Base-by-base conservation (phyloP, 1,284 basidiomycete genomes). In the Rhizopogon parksii region DNA sequence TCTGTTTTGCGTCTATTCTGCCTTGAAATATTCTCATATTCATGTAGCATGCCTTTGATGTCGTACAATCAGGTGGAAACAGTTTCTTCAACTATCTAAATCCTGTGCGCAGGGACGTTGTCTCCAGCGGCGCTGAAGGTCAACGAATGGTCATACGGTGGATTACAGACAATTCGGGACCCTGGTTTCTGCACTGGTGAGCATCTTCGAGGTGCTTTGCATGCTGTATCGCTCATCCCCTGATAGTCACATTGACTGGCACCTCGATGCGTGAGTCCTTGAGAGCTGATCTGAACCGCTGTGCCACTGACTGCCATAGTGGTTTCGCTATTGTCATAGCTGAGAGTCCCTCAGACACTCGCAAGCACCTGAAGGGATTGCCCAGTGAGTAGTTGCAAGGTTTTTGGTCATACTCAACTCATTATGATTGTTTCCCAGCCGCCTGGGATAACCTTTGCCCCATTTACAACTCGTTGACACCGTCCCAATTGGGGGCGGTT, bases 121-220 rank as follows among this genome's bases (percentile, higher is more conserved):
- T 62, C 19, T 62, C 53, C 5, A 52, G 61, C 39, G 71, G 68
- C 21, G 39, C 19, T 19, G 40, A 46, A 37, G 63, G 57, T 11
- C 57, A 70, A 51, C 62, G 57, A 40, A 58, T 65, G 47, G 60
- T 64, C 4, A 57, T 72, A 27, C 66, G 70, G 24, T 73, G 64
- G 46, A 56, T 57, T 32, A 68, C 71, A 2, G 63, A 73, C 47
- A 72, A 73, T 36, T 32, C 62, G 0, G 70, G 71, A 2, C 63
- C 70, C 30, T 76, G 73, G 75, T 69, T 75, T 51, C 53, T 76
- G 55, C 74, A 75, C 55, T 76, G 74, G 73, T 73, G 39, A 49
- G 66, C 14, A 61, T 43, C 32, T 27, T 38, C 36, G 34, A 36
- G 35, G 17, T 19, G 14, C 36, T 34, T 12, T 12, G 2, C 30